Conservation (phyloP, 2,329 filamentous ascomycete genomes). For the Aspergillus niger region DNA sequence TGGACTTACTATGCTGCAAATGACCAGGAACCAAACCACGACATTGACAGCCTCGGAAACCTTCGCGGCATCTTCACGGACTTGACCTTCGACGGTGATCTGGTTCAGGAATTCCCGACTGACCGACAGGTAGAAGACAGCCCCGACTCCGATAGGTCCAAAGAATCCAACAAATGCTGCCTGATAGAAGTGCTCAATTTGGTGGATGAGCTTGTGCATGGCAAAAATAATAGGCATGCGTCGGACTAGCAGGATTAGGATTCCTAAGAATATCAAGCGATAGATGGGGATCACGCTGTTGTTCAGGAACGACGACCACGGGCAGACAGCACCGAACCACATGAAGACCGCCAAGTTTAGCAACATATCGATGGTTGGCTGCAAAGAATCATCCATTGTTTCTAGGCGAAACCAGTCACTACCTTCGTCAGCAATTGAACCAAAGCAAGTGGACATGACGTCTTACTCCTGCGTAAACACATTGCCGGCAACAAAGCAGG, state of each 20-base stretch:
- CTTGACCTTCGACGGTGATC: slow-evolving; percentile 60
- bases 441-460: not conserved
- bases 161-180: slow-evolving; percentile 91
- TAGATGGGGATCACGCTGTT: slow-evolving; percentile 73
- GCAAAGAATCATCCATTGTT: slow-evolving; percentile 86
- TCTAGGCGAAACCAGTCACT: slow-evolving; percentile 87
- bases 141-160: slow-evolving; percentile 86
- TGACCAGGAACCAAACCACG: slow-evolving; percentile 81
- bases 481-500: slow-evolving; percentile 91
- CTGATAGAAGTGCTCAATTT: slow-evolving; percentile 73
- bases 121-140: slow-evolving; percentile 86
- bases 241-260: slow-evolving; percentile 75
- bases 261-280: slow-evolving; percentile 70
- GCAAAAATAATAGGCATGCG: slow-evolving; percentile 75
- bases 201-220: slow-evolving; percentile 73
- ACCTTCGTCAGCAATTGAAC: slow-evolving; percentile 17
- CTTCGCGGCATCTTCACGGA: slow-evolving; percentile 65
- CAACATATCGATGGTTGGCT: slow-evolving; percentile 92
- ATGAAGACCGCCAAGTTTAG: slow-evolving; percentile 87
- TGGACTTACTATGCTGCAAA: slow-evolving; percentile 71
- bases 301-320: slow-evolving; percentile 70
- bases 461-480: slow-evolving; percentile 80
- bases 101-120: slow-evolving; percentile 70
- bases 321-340: slow-evolving; percentile 85
- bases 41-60: slow-evolving; percentile 68